Evolutionary conservation across 345 rosid genomes (phyloP).

Genomic region (Clarkia xantiana): DNA sequence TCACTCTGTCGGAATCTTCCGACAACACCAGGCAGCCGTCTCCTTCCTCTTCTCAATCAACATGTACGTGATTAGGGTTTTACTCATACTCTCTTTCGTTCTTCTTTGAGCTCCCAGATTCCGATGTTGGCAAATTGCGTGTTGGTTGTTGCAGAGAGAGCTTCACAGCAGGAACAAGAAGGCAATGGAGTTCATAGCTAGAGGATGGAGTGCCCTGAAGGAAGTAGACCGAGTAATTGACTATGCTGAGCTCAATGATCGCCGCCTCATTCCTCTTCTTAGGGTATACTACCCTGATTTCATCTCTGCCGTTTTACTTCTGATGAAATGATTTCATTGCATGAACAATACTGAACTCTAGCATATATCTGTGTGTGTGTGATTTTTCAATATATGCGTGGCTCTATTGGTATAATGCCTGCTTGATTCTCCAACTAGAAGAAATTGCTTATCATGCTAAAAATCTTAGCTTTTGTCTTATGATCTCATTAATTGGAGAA

Average conservation of each 20-base stretch:
- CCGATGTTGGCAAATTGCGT: background rate
- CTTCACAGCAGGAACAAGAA: constrained; percentile 69
- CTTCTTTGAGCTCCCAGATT: background rate
- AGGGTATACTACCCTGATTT: too few relatives aligned
- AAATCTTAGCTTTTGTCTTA: too few relatives aligned
- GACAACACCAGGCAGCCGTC: constrained; percentile 11
- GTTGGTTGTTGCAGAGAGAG: constrained; percentile 37
- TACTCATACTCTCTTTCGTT: background rate
- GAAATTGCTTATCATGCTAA: too few relatives aligned
- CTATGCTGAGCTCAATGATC: constrained; percentile 72
- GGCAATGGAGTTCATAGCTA: constrained; percentile 82
- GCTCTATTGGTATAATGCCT: too few relatives aligned
- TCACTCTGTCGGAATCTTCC: constrained; percentile 5
- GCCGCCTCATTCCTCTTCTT: constrained; percentile 73
- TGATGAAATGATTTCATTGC: too few relatives aligned
- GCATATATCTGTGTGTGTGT: too few relatives aligned
- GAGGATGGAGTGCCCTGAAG: constrained; percentile 71
- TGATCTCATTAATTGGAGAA: too few relatives aligned
- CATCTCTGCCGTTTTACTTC: too few relatives aligned
- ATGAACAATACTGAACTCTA: too few relatives aligned
- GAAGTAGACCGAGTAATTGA: constrained; percentile 89
- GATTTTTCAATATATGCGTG: too few relatives aligned
- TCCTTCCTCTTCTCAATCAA: constrained; percentile 18
- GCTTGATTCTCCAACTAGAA: too few relatives aligned
- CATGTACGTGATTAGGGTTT: constrained; percentile 8